Conservation (phyloP, 371 early-diverging fungal genomes). For the Mortierella sp. region DNA sequence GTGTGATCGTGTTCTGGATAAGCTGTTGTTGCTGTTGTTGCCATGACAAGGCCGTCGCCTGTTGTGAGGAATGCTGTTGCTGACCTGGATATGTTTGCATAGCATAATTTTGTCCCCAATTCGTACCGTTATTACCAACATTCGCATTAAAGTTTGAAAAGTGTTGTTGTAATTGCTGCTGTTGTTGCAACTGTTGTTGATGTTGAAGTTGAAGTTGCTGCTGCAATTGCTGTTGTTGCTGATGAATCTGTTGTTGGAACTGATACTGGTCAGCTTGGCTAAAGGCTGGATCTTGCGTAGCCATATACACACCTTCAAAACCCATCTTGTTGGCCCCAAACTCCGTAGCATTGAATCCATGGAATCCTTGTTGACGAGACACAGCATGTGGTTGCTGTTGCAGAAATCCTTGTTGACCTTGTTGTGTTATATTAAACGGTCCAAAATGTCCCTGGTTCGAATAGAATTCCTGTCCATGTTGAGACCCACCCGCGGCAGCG, state of each 20-base stretch:
- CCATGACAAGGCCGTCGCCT: too few species aligned
- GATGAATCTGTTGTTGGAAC: conserved; percentile 10
- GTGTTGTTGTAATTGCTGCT: too few species aligned
- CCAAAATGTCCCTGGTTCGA: too few species aligned
- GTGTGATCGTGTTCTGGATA: conserved; percentile 9
- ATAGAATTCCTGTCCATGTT: too few species aligned
- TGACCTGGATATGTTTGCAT: too few species aligned
- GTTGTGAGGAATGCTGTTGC: background rate
- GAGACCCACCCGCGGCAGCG: too few species aligned
- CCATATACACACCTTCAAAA: background rate
- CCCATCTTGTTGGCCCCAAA: conserved; percentile 4
- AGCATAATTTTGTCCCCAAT: too few species aligned
- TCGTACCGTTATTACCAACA: too few species aligned
- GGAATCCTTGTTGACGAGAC: conserved; percentile 17
- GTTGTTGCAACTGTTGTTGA: too few species aligned
- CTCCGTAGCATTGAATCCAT: conserved; percentile 1
- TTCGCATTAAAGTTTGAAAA: too few species aligned
- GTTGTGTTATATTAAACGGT: too few species aligned
- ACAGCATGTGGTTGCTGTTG: conserved; percentile 17
- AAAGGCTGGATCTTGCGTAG: conserved; percentile 11
- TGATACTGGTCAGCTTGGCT: conserved; percentile 16
- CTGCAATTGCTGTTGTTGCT: conserved; percentile 9
- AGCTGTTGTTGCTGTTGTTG: conserved; percentile 6
- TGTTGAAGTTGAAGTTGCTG: conserved; percentile 10
- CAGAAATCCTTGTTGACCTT: conserved; percentile 15